These are phyloP conservation scores for Penicillium steckii DNA, from an alignment of 495 filamentous ascomycete genomes.

Conservation along the genomic window DNA sequence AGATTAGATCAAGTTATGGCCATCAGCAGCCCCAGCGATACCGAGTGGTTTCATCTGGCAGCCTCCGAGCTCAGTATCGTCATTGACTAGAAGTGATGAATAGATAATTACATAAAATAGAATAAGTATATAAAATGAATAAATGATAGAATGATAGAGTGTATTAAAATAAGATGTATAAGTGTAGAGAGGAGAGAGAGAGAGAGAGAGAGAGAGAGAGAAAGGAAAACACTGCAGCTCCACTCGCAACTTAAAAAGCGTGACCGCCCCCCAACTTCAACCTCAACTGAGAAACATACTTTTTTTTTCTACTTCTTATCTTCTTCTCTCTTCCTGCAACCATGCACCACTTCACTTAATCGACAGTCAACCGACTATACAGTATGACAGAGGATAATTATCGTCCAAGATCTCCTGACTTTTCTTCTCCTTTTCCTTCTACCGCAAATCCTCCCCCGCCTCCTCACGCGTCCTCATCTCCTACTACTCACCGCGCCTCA, in stretches of 20 bases:
- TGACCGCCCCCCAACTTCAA: constrained; percentile 17
- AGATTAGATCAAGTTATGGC: constrained; percentile 61
- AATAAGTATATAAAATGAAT: constrained; percentile 11
- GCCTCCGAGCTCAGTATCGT: constrained; percentile 44
- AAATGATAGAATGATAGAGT: constrained; percentile 10
- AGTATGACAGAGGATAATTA: constrained; percentile 32
- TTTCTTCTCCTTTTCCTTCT: constrained; percentile 22
- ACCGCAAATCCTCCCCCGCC: constrained; percentile 20
- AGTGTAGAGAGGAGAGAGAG: constrained; percentile 26
- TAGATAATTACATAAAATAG: constrained; percentile 17
- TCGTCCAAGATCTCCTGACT: constrained; percentile 29
- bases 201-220: not conserved
- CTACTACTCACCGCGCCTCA: constrained; percentile 39
- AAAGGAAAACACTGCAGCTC: not conserved
- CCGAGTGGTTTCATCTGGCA: constrained; percentile 33
- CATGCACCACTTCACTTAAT: no score
- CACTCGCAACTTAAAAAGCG: constrained; percentile 32
- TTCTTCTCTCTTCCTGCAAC: not conserved
- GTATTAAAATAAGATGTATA: constrained; percentile 4
- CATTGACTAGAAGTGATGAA: constrained; percentile 26
- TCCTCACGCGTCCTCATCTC: constrained; percentile 31
- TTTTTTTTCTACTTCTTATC: no score
- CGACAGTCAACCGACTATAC: constrained; percentile 5
- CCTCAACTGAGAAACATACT: no score
- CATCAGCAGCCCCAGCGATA: constrained; percentile 45